Conservation (phyloP, 1,139 yeast genomes). For the Eremothecium gossypii region DNA sequence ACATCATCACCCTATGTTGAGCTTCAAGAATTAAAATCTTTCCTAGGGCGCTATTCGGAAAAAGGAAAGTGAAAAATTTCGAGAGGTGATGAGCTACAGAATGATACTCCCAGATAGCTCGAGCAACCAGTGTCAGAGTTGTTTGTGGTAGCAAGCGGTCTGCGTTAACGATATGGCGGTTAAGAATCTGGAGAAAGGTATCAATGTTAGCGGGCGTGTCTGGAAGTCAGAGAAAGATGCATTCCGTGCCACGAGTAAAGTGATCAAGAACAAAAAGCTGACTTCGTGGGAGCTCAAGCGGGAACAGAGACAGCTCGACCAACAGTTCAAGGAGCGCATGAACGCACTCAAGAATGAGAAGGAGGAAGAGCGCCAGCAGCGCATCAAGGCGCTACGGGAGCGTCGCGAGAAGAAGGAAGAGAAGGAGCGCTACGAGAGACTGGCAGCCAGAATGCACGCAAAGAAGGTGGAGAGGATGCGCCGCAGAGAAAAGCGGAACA, state of each 20-base stretch:
- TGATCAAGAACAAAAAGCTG: slow-evolving; percentile 29
- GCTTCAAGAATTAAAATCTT: no score
- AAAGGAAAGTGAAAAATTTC: slow-evolving; percentile 2
- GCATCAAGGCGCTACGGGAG: slow-evolving; percentile 48
- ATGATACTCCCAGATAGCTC: no score
- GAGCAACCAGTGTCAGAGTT: no score
- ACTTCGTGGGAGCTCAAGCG: slow-evolving; percentile 33
- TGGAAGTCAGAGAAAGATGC: slow-evolving; percentile 52
- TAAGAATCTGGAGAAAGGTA: slow-evolving; percentile 27
- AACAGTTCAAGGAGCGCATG: slow-evolving; percentile 36
- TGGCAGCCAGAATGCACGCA: slow-evolving; percentile 68
- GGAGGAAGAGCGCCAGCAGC: slow-evolving; percentile 41
- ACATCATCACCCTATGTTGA: no score
- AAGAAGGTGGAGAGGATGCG: slow-evolving; percentile 71
- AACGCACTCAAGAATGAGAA: slow-evolving; percentile 56
- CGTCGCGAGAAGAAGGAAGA: slow-evolving; percentile 64
- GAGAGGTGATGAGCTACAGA: not conserved
- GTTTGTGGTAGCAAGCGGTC: not conserved
- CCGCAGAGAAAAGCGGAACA: slow-evolving; percentile 75
- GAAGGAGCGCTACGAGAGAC: slow-evolving; percentile 59
- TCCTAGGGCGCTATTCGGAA: not conserved
- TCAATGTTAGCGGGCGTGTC: slow-evolving; percentile 44
- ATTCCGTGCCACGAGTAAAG: slow-evolving; percentile 31
- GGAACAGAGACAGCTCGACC: slow-evolving; percentile 33
- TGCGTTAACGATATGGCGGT: not conserved